Base-by-base conservation (phyloP, 1,139 yeast species). In the Kodamaea sp. region DNA sequence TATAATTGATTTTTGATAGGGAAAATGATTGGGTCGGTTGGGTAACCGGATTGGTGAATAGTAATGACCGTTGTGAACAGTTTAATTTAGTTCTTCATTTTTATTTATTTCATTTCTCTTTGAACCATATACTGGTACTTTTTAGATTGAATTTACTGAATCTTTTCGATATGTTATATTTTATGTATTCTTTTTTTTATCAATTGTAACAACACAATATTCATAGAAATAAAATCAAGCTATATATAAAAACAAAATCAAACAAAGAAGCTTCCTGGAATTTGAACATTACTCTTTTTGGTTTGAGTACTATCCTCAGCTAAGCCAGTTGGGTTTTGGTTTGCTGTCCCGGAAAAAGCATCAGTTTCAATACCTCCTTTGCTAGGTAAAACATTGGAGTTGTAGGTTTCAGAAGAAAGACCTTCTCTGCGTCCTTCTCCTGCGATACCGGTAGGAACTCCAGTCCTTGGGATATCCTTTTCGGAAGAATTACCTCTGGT, bases 1-100 rank as follows among this genome's bases (percentile, higher is more conserved):
- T 79, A 79, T 46, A 71, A 71, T 51, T 74, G 20, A 16, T 16
- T 16, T n/a, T n/a, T n/a, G n/a, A n/a, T n/a, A n/a, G n/a, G n/a
- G n/a, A n/a, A n/a, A n/a, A n/a, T n/a, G n/a, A n/a, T n/a, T n/a
- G n/a, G n/a, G n/a, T n/a, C n/a, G n/a, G n/a, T n/a, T n/a, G n/a
- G n/a, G n/a, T n/a, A n/a, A n/a, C n/a, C n/a, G n/a, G n/a, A n/a
- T n/a, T n/a, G n/a, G n/a, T n/a, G n/a, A n/a, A 19, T 5, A n/a
- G 20, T 18, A 13, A 21, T 7, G 7, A 6, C n/a, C 14, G 29
- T 22, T 22, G 7, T 8, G 24, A 14, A 7, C 8, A 11, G n/a
- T 11, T 22, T 14, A 14, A 14, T 22, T 22, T 22, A 11, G 8
- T 10, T 15, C 7, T 29, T 23, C 9, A 22, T 23, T n/a, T 18